These are phyloP conservation scores for Panus rudis DNA, from an alignment of 768 basidiomycete genomes.

Conservation along the genomic window DNA sequence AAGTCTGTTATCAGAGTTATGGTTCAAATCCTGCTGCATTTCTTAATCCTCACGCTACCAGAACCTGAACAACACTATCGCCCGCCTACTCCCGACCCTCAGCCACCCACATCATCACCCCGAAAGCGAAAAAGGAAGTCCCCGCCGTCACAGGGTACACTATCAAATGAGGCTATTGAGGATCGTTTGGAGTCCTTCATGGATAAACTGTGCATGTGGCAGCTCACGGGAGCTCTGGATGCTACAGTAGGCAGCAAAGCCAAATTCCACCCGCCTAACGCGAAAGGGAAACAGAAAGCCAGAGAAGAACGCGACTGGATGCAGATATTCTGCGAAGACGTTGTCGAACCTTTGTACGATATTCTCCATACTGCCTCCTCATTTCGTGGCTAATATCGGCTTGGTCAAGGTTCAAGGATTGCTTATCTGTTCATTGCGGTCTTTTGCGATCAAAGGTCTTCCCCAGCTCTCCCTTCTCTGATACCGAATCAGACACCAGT, in stretches of 20 bases:
- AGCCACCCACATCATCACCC: constrained; percentile 12
- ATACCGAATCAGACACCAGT: constrained; percentile 29
- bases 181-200: constrained; percentile 66
- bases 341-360: constrained; percentile 59
- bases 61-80: constrained; percentile 26
- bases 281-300: constrained; percentile 14
- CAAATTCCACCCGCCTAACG: constrained; percentile 12
- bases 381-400: constrained; percentile 1
- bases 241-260: constrained; percentile 15
- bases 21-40: constrained; percentile 68
- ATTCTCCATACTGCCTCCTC: neutral
- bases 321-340: constrained; percentile 60
- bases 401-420: constrained; percentile 38
- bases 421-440: constrained; percentile 45
- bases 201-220: constrained; percentile 78
- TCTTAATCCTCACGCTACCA: constrained; percentile 58
- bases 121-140: constrained; percentile 20
- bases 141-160: constrained; percentile 6
- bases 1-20: constrained; percentile 41
- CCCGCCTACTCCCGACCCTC: constrained; percentile 10
- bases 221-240: constrained; percentile 41
- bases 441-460: constrained; percentile 65
- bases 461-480: constrained; percentile 53
- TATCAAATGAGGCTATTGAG: constrained; percentile 24
- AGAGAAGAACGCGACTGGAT: constrained; percentile 52